Conservation (phyloP, 371 early-diverging fungal genomes). For the Apophysomyces trapeziformis region DNA sequence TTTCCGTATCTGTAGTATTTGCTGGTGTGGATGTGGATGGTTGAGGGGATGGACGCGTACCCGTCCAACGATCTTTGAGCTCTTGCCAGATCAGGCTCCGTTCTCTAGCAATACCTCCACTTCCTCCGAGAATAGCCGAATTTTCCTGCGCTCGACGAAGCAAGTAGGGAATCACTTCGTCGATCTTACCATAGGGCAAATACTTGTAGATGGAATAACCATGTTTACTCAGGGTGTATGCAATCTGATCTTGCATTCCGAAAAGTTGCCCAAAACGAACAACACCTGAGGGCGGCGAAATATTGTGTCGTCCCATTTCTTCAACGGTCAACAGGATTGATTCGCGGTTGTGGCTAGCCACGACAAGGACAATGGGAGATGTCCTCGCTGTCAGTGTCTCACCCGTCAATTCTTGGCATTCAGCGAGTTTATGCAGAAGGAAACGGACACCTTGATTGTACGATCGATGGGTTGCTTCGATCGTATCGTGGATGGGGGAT, state of each 20-base stretch:
- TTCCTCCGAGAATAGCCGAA: conserved; percentile 69
- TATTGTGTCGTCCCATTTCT: conserved; percentile 65
- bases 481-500: conserved; percentile 83
- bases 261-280: conserved; percentile 94
- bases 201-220: conserved; percentile 90
- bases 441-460: conserved; percentile 84
- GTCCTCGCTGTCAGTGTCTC: conserved; percentile 35
- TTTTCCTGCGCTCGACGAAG: conserved; percentile 97
- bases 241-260: conserved; percentile 88
- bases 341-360: conserved; percentile 92
- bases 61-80: conserved; percentile 46
- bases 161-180: conserved; percentile 93
- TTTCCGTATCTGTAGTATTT: too few relatives aligned
- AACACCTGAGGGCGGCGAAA: conserved; percentile 62
- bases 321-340: conserved; percentile 72
- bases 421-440: conserved; percentile 62
- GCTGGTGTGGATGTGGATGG: not conserved
- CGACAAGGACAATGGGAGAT: conserved; percentile 74
- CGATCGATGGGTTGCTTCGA: conserved; percentile 83
- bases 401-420: conserved; percentile 32
- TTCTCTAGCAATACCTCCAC: conserved; percentile 53
- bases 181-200: conserved; percentile 84
- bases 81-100: conserved; percentile 60
- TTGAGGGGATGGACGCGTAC: not conserved
- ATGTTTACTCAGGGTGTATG: conserved; percentile 75